These are phyloP conservation scores for Pythium phragmitis DNA, from an alignment of 352 stramenopile genomes.

Conservation along the genomic window DNA sequence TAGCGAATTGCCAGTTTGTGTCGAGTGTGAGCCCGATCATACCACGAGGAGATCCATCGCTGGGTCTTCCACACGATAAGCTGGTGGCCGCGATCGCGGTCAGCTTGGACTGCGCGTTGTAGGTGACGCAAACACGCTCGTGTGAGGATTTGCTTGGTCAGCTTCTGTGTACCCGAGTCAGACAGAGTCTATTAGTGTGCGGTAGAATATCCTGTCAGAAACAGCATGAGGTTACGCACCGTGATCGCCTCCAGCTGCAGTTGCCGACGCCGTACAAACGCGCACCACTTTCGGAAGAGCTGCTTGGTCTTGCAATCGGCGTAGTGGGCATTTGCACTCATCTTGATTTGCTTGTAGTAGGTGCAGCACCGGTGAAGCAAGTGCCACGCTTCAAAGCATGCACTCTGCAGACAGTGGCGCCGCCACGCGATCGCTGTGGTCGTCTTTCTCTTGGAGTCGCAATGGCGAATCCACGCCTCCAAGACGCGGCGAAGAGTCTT, in stretches of 20 bases:
- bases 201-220: no score
- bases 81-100: constrained; percentile 3
- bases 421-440: constrained; percentile 16
- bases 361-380: constrained; percentile 19
- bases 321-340: background rate
- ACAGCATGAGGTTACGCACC: background rate
- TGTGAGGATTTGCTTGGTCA: background rate
- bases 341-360: constrained; percentile 9
- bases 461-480: constrained; percentile 4
- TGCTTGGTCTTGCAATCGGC: background rate
- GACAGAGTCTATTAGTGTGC: no score
- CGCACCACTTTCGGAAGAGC: background rate
- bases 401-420: constrained; percentile 14
- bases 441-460: background rate
- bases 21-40: background rate
- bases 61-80: constrained; percentile 11
- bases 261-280: background rate
- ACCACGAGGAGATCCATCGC: constrained; percentile 10
- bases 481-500: background rate
- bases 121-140: constrained; percentile 7
- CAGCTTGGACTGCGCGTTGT: constrained; percentile 4
- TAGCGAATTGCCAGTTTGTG: background rate
- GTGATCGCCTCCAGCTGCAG: constrained; percentile 5
- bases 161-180: background rate
- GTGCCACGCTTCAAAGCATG: constrained; percentile 19